These are phyloP conservation scores for Rhizopus delemar DNA, from an alignment of 371 early-diverging fungal species.

Conservation along the genomic window DNA sequence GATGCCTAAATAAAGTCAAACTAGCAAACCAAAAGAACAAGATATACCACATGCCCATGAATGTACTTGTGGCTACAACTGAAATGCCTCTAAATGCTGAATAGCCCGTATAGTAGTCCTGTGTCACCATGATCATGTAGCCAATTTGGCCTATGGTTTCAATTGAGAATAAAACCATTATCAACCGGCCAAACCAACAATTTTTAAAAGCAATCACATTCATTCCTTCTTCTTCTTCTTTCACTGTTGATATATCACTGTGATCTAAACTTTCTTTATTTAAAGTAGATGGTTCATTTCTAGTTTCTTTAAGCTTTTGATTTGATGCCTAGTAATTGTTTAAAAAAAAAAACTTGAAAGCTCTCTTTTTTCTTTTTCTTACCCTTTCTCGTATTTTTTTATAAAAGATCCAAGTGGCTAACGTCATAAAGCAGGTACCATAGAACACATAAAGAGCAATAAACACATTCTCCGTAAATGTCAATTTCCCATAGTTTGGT, in stretches of 20 bases:
- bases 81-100: constrained; percentile 32
- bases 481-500: constrained; percentile 43
- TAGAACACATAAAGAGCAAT: constrained; percentile 54
- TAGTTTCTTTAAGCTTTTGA: constrained; percentile 4
- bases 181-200: constrained; percentile 32
- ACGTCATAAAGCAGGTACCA: constrained; percentile 57
- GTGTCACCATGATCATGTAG: constrained; percentile 37
- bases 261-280: not conserved
- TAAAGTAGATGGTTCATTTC: constrained; percentile 2
- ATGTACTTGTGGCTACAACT: constrained; percentile 41
- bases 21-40: constrained; percentile 64
- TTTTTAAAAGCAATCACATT: constrained; percentile 43
- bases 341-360: constrained; percentile 13
- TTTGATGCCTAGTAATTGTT: constrained; percentile 11
- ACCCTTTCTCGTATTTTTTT: constrained; percentile 45
- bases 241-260: constrained; percentile 6
- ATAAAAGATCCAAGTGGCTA: constrained; percentile 58
- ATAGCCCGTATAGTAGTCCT: constrained; percentile 45
- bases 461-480: constrained; percentile 34
- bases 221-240: constrained; percentile 32
- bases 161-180: constrained; percentile 25
- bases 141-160: constrained; percentile 43
- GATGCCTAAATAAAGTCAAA: constrained; percentile 45
- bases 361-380: not conserved
- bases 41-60: constrained; percentile 67